phyloP scores from a whole-genome alignment of 2,329 filamentous ascomycete species.

The Lachnum nothofagi region DNA sequence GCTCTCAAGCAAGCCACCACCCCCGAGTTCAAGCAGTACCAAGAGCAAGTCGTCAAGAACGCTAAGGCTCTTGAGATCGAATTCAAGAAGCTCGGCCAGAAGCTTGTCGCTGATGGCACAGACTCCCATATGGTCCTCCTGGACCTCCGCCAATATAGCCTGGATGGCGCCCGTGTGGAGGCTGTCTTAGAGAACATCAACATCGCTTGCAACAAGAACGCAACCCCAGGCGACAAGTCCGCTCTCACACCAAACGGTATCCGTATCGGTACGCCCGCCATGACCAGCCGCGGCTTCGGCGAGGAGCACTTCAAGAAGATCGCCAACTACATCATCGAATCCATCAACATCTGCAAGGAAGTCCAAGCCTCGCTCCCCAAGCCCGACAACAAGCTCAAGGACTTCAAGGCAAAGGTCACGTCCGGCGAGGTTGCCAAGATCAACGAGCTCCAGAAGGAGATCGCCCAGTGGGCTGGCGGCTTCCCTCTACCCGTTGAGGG shows the following conservation, averaged over 20 bases:
- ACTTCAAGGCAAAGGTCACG: slow-evolving; percentile 92
- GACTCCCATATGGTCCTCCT: slow-evolving; percentile 97
- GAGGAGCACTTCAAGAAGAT: slow-evolving; percentile 89
- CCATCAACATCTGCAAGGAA: slow-evolving; percentile 85
- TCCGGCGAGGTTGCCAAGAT: slow-evolving; percentile 75
- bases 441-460: slow-evolving; percentile 80
- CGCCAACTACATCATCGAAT: slow-evolving; percentile 79
- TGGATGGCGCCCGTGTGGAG: slow-evolving; percentile 94
- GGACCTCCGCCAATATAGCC: slow-evolving; percentile 78
- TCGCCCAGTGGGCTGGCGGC: slow-evolving; percentile 75
- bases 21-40: slow-evolving; percentile 89
- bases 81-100: slow-evolving; percentile 84
- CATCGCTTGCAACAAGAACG: slow-evolving; percentile 99
- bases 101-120: slow-evolving; percentile 89
- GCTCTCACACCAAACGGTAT: slow-evolving; percentile 91
- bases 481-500: slow-evolving; percentile 90
- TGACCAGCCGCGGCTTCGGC: slow-evolving; percentile 93
- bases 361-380: slow-evolving; percentile 82
- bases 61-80: slow-evolving; percentile 84
- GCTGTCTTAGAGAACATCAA: slow-evolving; percentile 95
- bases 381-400: slow-evolving; percentile 98
- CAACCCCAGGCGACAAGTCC: slow-evolving; percentile 94
- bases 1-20: slow-evolving; percentile 89
- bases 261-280: slow-evolving; percentile 93
- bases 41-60: slow-evolving; percentile 86